Evolutionary conservation across 2,329 filamentous ascomycete genomes (phyloP).

Genomic region (Hypoxylon sp.): DNA sequence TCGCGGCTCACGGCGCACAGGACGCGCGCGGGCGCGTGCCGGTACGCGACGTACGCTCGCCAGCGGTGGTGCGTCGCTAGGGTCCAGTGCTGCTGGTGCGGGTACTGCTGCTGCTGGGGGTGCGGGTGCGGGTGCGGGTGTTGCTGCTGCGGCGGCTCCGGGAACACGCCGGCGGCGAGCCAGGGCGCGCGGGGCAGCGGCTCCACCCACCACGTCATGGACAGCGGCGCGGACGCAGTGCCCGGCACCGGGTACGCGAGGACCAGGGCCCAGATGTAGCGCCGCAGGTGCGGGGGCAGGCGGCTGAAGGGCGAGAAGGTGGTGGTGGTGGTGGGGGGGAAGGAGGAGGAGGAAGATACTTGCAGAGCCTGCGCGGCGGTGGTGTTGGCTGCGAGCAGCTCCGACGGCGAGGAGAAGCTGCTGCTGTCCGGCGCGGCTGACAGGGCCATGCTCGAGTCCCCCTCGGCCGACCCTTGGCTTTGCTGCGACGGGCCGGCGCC

Average conservation of each 20-base stretch:
- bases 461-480: background rate
- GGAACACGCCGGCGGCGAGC: conserved; percentile 31
- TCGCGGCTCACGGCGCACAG: conserved; percentile 34
- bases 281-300: conserved; percentile 28
- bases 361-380: too few relatives aligned
- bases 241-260: conserved; percentile 3
- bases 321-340: background rate
- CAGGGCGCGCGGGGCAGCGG: conserved; percentile 16
- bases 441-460: background rate
- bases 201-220: conserved; percentile 21
- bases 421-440: background rate
- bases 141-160: too few relatives aligned
- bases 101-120: too few relatives aligned
- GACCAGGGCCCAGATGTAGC: conserved; percentile 35
- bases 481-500: conserved; percentile 1
- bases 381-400: too few relatives aligned
- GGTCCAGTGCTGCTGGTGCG: conserved; percentile 25
- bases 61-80: too few relatives aligned
- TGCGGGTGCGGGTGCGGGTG: too few relatives aligned
- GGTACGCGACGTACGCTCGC: conserved; percentile 22
- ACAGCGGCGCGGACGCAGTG: background rate
- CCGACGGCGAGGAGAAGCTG: too few relatives aligned
- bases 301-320: conserved; percentile 12
- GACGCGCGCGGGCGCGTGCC: conserved; percentile 25
- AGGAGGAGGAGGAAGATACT: background rate